Evolutionary conservation across 441 rosid genomes (phyloP), one percentile per base, ranked within the genome.

Genomic region (Pelargonium fulgidum): DNA sequence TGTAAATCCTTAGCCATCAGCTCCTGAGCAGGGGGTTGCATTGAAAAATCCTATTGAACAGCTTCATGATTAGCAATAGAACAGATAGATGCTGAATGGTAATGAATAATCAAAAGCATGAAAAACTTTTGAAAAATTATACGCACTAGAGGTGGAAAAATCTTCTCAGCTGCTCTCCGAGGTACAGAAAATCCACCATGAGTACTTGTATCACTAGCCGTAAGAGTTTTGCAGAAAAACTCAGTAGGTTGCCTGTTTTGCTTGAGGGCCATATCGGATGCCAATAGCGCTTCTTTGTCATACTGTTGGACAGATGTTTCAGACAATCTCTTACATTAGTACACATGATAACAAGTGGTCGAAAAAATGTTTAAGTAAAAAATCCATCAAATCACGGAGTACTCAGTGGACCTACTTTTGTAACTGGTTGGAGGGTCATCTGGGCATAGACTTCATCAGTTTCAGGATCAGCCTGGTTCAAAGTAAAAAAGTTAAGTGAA

Each of bases 101-200:
- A 54, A 2, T 16, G 2, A 16, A 16, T 54, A 17, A 54, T 54
- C 68, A 20, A 42, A 33, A 22, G 45, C 69, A 42, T 63, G 47
- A 3, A 69, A 12, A 63, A 16, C 10, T 59, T 76, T 14, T 66
- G 33, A 48, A n/a, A 69, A 59, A 62, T 2, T 19, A 3, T 29
- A 62, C 89, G 78, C 73, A 94, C 99, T 74, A 94, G 91, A 77
- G 87, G 71, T 52, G 99, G 99, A 76, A 94, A 94, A 54, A 86
- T 90, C 75, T 92, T 92, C 79, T 94, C 99, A 50, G 98, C 99
- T 16, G 99, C 94, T 62, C 97, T 87, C 2, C 98, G 91, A 5
- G 98, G 99, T 63, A 94, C 99, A 69, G 97, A 89, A 74, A 94
- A 94, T 65, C 98, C 98, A 72, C 99, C 98, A 74, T 94, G 98